phyloP scores from a whole-genome alignment of 345 rosid genomes.

The Acer yangbiense region DNA sequence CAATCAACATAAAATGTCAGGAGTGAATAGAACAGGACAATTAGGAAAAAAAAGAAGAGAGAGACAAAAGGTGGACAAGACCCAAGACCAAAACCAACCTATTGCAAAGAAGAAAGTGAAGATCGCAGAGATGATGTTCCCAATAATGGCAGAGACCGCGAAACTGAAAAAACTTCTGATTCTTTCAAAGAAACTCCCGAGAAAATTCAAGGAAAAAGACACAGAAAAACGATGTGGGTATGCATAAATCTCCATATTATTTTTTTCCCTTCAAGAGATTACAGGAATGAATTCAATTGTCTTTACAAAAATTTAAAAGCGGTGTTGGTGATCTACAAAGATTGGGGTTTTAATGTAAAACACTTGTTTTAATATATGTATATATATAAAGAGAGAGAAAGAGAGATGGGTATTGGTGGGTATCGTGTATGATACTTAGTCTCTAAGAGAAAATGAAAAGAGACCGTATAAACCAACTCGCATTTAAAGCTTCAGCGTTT shows the following conservation, averaged over 20 bases:
- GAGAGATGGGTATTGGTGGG: constrained; percentile 17
- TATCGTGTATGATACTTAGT: constrained; percentile 25
- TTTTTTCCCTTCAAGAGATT: constrained; percentile 7
- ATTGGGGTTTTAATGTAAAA: constrained; percentile 24
- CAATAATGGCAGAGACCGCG: constrained; percentile 75
- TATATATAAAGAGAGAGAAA: neutral
- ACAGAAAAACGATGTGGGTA: constrained; percentile 55
- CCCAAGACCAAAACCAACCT: constrained; percentile 50
- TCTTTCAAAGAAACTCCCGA: constrained; percentile 60
- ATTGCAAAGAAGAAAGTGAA: constrained; percentile 95
- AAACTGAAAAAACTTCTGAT: constrained; percentile 62
- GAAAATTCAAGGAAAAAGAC: constrained; percentile 36
- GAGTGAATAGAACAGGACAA: neutral
- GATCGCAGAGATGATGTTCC: constrained; percentile 88
- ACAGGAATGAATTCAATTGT: constrained; percentile 4
- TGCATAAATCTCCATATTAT: constrained; percentile 71
- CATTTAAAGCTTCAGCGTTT: constrained; percentile 50
- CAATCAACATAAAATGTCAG: neutral
- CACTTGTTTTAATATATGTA: neutral
- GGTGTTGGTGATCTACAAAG: constrained; percentile 24
- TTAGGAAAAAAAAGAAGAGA: neutral
- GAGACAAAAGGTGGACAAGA: neutral
- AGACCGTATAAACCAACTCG: constrained; percentile 44
- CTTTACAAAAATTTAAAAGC: neutral
- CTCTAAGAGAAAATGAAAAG: constrained; percentile 37